Evolutionary conservation across 495 filamentous ascomycete genomes (phyloP), one percentile per base, ranked within the genome.

Genomic region (Delitschia confertaspora): DNA sequence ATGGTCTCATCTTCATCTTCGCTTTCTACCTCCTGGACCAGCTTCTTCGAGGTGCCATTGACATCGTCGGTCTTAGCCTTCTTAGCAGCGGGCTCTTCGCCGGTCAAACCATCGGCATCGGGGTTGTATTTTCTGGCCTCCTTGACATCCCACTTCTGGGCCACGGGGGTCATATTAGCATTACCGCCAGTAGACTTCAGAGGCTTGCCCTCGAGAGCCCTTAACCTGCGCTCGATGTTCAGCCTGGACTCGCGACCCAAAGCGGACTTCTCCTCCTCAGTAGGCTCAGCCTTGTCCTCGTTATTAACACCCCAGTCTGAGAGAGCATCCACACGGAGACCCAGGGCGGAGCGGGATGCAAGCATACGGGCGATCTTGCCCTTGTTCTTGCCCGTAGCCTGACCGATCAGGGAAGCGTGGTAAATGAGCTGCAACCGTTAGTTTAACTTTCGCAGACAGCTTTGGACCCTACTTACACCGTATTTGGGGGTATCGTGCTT

Each of bases 401-500:
- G 91, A 32, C 91, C 91, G 35, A 99, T 85, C 22, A 99, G 72
- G 19, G 88, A 95, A 14, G 91, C 88, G 65, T 99, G 93, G 69
- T 95, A 99, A 64, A 96, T 93, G 52, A 98, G 76, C 30, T 23
- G n/a, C 4, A 25, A 9, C 7, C 6, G 7, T 20, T 3, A 37
- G 11, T 37, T 4, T 7, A 4, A 8, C 21, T 6, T 8, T 13
- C 23, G 18, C 5, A 11, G 14, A 16, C 14, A 11, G 18, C 6
- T 6, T 34, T 16, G 6, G 14, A 8, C 27, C 4, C 1, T 8
- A 32, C 29, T 46, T 18, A 46, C 23, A 72, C 91, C 91, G 56
- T 99, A 99, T 69, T 99, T 99, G 52, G 91, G 91, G 9, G 91
- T 99, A 59, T 96, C 86, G 63, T 96, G 91, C 71, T 99, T 99